Evolutionary conservation across 169 alveolate species (phyloP).

Genomic region (Plasmodium berghei): DNA sequence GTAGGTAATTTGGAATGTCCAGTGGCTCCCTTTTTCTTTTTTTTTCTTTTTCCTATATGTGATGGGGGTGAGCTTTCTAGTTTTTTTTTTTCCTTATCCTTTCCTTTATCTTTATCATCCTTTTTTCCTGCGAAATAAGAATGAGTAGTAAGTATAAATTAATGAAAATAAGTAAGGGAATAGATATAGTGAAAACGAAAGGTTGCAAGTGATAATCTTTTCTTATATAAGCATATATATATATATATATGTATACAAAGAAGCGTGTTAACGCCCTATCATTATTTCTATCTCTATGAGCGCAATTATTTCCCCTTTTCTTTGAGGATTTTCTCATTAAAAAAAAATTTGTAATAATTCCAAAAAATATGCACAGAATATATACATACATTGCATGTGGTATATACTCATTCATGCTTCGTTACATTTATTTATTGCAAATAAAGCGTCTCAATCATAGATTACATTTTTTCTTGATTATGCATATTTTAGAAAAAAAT

Average conservation of each 20-base stretch:
- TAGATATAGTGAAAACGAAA: no score
- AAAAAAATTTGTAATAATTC: no score
- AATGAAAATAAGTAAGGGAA: neutral
- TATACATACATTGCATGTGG: neutral
- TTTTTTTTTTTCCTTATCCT: constrained; percentile 79
- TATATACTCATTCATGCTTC: neutral
- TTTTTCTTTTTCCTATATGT: constrained; percentile 67
- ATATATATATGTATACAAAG: constrained; percentile 7
- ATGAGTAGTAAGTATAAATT: neutral
- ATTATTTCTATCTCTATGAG: no score
- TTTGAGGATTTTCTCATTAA: no score
- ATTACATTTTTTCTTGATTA: neutral
- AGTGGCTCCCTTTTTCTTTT: constrained; percentile 55
- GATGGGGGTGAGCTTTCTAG: constrained; percentile 79
- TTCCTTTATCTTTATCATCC: constrained; percentile 75
- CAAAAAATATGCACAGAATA: no score
- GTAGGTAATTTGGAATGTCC: constrained; percentile 91
- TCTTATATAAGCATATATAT: neutral
- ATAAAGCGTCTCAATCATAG: neutral
- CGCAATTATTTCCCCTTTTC: no score
- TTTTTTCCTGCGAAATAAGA: constrained; percentile 26
- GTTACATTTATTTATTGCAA: neutral
- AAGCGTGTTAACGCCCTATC: neutral
- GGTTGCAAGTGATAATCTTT: no score
- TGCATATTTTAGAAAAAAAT: neutral